Conservation (phyloP, 768 basidiomycete genomes). For the Mycena metata region DNA sequence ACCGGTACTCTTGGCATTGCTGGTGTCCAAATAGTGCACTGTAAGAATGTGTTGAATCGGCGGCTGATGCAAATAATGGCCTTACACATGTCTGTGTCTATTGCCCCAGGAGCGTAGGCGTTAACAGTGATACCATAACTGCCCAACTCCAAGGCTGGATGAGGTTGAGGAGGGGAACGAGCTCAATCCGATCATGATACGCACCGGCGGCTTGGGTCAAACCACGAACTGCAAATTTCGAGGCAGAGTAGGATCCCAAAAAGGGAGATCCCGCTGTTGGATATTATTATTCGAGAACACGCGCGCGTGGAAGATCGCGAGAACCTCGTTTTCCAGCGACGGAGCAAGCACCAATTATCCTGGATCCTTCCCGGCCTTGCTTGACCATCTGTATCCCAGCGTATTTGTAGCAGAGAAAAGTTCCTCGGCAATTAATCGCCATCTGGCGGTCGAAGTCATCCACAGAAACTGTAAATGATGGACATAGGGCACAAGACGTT, state of each 20-base stretch:
- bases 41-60: no score
- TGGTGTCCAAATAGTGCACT: background rate
- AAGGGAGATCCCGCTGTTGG: background rate
- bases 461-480: background rate
- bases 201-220: conserved; percentile 21
- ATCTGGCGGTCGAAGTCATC: conserved; percentile 44
- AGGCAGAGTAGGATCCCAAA: conserved; percentile 40
- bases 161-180: no score
- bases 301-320: no score
- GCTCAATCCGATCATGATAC: background rate
- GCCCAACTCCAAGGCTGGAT: background rate
- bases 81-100: background rate
- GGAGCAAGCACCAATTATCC: conserved; percentile 50
- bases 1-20: background rate
- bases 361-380: conserved; percentile 49
- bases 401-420: conserved; percentile 54
- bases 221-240: conserved; percentile 43
- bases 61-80: no score
- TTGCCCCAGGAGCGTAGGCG: no score
- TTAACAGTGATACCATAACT: no score
- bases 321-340: conserved; percentile 26
- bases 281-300: background rate
- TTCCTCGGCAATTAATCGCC: conserved; percentile 48
- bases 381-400: conserved; percentile 53
- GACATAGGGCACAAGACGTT: background rate